phyloP scores from a whole-genome alignment of 352 stramenopile genomes.

The Lagenidium sp. region DNA sequence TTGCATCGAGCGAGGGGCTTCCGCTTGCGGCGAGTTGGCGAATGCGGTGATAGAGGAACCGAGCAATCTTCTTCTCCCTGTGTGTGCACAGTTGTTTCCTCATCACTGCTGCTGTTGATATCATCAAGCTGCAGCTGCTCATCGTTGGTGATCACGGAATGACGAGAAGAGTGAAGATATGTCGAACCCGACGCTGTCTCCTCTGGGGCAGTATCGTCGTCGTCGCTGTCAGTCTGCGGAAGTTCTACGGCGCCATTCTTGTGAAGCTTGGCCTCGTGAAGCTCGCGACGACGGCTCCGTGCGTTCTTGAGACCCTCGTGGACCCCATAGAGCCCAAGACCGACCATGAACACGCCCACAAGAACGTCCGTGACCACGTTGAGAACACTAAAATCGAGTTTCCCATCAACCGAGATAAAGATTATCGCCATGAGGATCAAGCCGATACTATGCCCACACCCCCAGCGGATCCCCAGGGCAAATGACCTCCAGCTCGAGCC shows the following conservation, averaged over 20 bases:
- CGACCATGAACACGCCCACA: constrained; percentile 78
- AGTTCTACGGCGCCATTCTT: constrained; percentile 2
- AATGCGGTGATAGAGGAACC: no score
- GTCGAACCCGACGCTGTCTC: neutral
- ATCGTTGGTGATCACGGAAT: constrained; percentile 8
- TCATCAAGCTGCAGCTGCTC: constrained; percentile 11
- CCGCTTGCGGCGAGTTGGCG: no score
- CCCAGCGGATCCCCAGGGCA: constrained; percentile 84
- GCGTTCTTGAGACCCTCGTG: constrained; percentile 54
- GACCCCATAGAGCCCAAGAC: constrained; percentile 53
- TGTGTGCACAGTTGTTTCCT: no score
- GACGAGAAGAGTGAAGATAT: no score
- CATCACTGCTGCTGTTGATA: no score
- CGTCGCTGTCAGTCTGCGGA: constrained; percentile 1
- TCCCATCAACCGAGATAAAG: constrained; percentile 57
- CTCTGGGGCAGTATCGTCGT: no score
- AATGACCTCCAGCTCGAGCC: constrained; percentile 77
- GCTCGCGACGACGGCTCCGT: constrained; percentile 7
- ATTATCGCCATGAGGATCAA: constrained; percentile 80
- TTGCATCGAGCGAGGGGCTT: no score
- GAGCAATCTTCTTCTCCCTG: no score
- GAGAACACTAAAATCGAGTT: constrained; percentile 47
- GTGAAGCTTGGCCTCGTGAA: constrained; percentile 5
- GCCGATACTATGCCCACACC: constrained; percentile 84
- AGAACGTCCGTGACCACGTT: constrained; percentile 53